Conservation (phyloP, 2,329 filamentous ascomycete species). For the Colletotrichum falcatum region DNA sequence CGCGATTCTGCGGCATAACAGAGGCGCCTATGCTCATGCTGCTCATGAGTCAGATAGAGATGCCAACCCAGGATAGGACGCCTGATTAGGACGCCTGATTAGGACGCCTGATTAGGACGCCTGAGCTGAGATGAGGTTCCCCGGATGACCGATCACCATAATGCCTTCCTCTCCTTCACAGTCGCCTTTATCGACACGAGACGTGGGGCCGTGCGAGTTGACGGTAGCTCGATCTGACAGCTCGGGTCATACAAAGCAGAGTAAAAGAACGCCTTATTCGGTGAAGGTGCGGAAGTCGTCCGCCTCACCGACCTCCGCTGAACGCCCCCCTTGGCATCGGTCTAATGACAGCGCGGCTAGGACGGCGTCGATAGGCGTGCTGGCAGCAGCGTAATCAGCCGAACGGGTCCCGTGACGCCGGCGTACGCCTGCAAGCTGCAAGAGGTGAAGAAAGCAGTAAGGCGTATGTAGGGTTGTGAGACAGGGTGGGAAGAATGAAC, state of each 20-base stretch:
- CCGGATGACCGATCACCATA: slow-evolving; percentile 23
- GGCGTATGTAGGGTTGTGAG: slow-evolving; percentile 37
- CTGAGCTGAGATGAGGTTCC: slow-evolving; percentile 13
- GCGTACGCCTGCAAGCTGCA: slow-evolving; percentile 36
- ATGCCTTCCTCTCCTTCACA: not conserved
- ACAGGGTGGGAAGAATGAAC: slow-evolving; percentile 21
- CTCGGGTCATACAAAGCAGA: slow-evolving; percentile 33
- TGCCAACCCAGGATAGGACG: not conserved
- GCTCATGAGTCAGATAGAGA: too few species aligned
- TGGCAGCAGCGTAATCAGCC: slow-evolving; percentile 11
- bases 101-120: not conserved
- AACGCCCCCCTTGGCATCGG: not conserved
- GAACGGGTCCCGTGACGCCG: slow-evolving; percentile 25
- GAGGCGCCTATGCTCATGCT: not conserved
- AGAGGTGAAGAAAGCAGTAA: slow-evolving; percentile 36
- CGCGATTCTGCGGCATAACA: slow-evolving; percentile 1
- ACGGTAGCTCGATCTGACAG: slow-evolving; percentile 31
- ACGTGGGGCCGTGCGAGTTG: slow-evolving; percentile 34
- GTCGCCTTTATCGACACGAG: slow-evolving; percentile 34
- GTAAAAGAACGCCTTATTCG: slow-evolving; percentile 33
- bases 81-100: slow-evolving; percentile 11
- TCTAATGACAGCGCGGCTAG: not conserved
- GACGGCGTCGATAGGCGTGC: slow-evolving; percentile 16
- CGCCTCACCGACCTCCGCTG: slow-evolving; percentile 35
- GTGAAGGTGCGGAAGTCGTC: slow-evolving; percentile 26